Conservation (phyloP, 176 grass and related monocot species). For the Oryza longistaminata region DNA sequence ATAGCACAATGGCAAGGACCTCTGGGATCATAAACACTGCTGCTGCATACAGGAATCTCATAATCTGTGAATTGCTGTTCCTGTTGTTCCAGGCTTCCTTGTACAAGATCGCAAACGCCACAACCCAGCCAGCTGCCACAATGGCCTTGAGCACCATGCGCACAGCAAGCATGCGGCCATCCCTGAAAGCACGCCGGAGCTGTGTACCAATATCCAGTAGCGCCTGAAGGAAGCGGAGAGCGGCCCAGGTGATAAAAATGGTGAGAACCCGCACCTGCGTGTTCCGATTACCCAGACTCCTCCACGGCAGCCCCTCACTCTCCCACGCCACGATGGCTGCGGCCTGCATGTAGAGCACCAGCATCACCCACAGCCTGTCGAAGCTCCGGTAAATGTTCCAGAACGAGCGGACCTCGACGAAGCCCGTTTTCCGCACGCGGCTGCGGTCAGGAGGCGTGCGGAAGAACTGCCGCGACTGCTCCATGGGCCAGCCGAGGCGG, state of each 20-base stretch:
- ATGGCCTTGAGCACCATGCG: slow-evolving; percentile 88
- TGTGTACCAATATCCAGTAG: slow-evolving; percentile 82
- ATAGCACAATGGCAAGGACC: slow-evolving; percentile 61
- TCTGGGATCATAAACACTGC: slow-evolving; percentile 71
- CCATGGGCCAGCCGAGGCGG: slow-evolving; percentile 73
- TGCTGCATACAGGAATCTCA: slow-evolving; percentile 59
- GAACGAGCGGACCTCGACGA: slow-evolving; percentile 89
- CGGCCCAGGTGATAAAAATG: slow-evolving; percentile 90
- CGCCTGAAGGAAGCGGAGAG: slow-evolving; percentile 77
- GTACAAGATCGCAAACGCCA: slow-evolving; percentile 64
- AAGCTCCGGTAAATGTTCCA: slow-evolving; percentile 90
- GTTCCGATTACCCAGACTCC: slow-evolving; percentile 37
- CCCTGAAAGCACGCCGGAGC: slow-evolving; percentile 68
- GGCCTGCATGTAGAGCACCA: slow-evolving; percentile 76
- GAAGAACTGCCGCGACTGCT: slow-evolving; percentile 74
- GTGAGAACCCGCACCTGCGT: slow-evolving; percentile 54
- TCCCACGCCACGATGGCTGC: slow-evolving; percentile 74
- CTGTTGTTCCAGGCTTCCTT: slow-evolving; percentile 55
- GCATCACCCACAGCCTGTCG: slow-evolving; percentile 91
- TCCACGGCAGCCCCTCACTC: slow-evolving; percentile 59
- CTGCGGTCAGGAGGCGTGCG: slow-evolving; percentile 50
- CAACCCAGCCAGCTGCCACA: slow-evolving; percentile 64
- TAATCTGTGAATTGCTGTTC: slow-evolving; percentile 43
- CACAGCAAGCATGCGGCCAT: slow-evolving; percentile 53
- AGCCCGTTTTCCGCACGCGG: slow-evolving; percentile 84